Base-by-base conservation (phyloP, 192 early-diverging fungal genomes). In the Lunasporangiospora selenospora region DNA sequence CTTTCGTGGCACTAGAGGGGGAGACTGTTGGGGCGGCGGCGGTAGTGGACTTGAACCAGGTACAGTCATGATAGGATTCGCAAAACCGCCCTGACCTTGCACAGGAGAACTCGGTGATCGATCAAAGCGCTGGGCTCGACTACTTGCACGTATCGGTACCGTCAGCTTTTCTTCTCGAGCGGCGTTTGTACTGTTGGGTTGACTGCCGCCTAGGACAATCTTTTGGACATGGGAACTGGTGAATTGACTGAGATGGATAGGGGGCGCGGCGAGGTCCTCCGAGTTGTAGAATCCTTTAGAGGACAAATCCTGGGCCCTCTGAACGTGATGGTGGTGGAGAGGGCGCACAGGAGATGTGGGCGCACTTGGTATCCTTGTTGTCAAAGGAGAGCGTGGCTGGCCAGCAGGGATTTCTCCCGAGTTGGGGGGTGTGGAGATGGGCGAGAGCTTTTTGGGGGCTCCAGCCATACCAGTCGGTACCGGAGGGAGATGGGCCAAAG, bases 251-350 rank as follows among this genome's bases (percentile, higher is more conserved):
- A n/a, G n/a, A n/a, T n/a, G 10, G 45, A 47, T 47, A 16, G 45
- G 45, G 23, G 45, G 21, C 3, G 55, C 15, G 23, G 58, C 31
- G 12, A 63, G 39, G 12, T 63, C 61, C 12, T 63, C 61, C n/a
- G 41, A 44, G 24, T 63, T 63, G 24, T 63, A 63, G 41, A 63
- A 63, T 7, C 40, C 61, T 15, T 23, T 37, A n/a, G n/a, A n/a
- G n/a, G n/a, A n/a, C n/a, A n/a, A n/a, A n/a, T n/a, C n/a, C n/a
- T n/a, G n/a, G n/a, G n/a, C n/a, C n/a, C n/a, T n/a, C n/a, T n/a
- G n/a, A n/a, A 27, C 40, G 36, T 15, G 52, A 26, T 11, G 38
- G 40, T 3, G 13, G 3, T 7, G 24, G 58, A 12, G 34, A 4
- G 4, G 23, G 33, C 6, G 46, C 24, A 30, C 11, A 49, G 18